Conservation (phyloP, 2,329 filamentous ascomycete genomes). For the Monosporascus sp. region DNA sequence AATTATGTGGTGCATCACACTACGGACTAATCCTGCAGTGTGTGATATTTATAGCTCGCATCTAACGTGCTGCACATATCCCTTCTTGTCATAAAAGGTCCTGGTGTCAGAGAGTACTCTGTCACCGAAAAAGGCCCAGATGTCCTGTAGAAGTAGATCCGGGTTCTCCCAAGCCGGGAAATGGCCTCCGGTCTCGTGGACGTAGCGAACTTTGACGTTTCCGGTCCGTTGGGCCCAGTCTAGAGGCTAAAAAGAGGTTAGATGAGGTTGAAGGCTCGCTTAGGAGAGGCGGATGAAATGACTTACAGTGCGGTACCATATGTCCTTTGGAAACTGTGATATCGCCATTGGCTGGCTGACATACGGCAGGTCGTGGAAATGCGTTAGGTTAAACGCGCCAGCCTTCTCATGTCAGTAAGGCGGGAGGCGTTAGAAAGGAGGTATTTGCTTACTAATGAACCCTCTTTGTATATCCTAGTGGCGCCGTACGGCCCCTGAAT, state of each 20-base stretch:
- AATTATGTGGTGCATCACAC: too few species aligned
- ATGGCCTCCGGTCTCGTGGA: constrained; percentile 7
- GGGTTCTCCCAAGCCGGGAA: constrained; percentile 8
- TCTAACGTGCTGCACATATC: too few species aligned
- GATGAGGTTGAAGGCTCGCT: too few species aligned
- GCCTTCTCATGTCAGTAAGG: too few species aligned
- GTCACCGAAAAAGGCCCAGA: constrained; percentile 9
- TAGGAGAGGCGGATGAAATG: too few species aligned
- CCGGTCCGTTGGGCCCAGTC: constrained; percentile 6
- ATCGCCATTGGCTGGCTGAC: constrained; percentile 2
- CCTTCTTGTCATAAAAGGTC: too few species aligned
- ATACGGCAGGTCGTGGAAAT: constrained; percentile 2
- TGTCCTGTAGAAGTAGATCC: constrained; percentile 6
- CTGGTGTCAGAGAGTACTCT: too few species aligned
- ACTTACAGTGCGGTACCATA: constrained; percentile 5
- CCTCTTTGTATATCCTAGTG: constrained; percentile 13
- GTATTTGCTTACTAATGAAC: neutral
- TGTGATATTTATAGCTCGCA: too few species aligned
- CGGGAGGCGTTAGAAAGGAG: too few species aligned
- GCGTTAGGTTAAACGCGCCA: too few species aligned
- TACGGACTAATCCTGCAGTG: too few species aligned
- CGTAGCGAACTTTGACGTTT: constrained; percentile 2
- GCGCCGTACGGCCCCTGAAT: constrained; percentile 15
- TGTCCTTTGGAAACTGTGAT: constrained; percentile 7
- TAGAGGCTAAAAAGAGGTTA: neutral